Percentiles rank a stretch among this genome's conserved stretches.
These are phyloP conservation scores for Aspergillus brunneoviolaceus DNA, from an alignment of 2,329 filamentous ascomycete genomes.

Conservation along the genomic window DNA sequence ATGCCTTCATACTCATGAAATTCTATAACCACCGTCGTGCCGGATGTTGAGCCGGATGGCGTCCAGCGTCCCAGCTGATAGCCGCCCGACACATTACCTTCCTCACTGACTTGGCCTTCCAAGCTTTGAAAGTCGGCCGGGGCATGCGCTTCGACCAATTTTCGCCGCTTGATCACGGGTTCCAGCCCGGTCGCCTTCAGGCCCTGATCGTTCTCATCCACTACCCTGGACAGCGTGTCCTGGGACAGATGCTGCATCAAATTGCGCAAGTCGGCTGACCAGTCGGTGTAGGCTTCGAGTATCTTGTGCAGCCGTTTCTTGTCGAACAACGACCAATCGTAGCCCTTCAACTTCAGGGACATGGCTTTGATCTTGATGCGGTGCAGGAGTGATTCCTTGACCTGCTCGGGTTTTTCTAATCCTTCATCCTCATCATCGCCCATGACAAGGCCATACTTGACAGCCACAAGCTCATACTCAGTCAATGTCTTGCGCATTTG, in stretches of 20 bases:
- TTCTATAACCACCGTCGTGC: conserved; percentile 24
- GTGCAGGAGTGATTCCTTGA: conserved; percentile 23
- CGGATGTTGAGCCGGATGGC: not conserved
- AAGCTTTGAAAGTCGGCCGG: conserved; percentile 23
- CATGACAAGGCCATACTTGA: not conserved
- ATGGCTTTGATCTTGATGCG: conserved; percentile 25
- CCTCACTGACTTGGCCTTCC: conserved; percentile 22
- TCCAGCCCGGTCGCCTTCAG: conserved; percentile 27
- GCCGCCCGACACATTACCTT: conserved; percentile 18
- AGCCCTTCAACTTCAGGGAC: conserved; percentile 26
- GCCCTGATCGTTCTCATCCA: conserved; percentile 9
- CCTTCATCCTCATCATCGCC: not conserved
- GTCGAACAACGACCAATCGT: conserved; percentile 35
- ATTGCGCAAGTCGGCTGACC: conserved; percentile 26
- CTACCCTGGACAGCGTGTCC: conserved; percentile 20
- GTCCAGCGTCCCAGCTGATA: conserved; percentile 26
- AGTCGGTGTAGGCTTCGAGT: conserved; percentile 27
- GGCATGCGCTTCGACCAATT: conserved; percentile 19
- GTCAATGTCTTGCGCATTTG: not conserved
- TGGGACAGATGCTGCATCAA: conserved; percentile 33
- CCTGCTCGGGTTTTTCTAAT: conserved; percentile 15
- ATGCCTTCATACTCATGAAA: conserved; percentile 28
- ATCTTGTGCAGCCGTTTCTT: conserved; percentile 27
- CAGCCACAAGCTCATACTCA: not conserved
- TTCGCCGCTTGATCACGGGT: conserved; percentile 25